A percentile compares a stretch with the other conserved stretches of the same genome.
These are phyloP conservation scores for Asterochloris erici DNA, from an alignment of 139 green algal species.

Conservation along the genomic window DNA sequence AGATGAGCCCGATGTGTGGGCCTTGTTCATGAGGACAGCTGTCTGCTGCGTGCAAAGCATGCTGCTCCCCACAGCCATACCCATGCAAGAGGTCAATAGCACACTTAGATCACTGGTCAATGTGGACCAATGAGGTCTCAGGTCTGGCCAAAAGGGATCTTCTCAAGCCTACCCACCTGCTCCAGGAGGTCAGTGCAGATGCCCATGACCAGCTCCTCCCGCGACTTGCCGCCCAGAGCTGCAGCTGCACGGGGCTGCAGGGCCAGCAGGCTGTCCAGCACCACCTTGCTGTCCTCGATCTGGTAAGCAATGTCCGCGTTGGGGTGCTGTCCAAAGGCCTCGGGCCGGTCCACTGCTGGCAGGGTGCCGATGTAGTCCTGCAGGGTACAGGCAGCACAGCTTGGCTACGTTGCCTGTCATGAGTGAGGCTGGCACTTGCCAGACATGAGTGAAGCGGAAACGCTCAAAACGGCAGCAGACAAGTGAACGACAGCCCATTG, in stretches of 20 bases:
- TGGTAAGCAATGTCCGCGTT: conserved; percentile 89
- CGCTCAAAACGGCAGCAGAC: conserved; percentile 4
- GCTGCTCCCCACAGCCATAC: no score
- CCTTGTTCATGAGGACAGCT: no score
- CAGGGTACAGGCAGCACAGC: background rate
- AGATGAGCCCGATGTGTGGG: no score
- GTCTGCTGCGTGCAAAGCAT: no score
- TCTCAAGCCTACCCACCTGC: background rate
- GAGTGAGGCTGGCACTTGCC: background rate
- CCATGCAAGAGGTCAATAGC: no score
- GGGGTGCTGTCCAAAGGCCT: conserved; percentile 86
- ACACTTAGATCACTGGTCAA: no score
- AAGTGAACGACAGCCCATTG: background rate
- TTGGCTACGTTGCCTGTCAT: no score
- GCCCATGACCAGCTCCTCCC: conserved; percentile 61
- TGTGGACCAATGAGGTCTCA: no score
- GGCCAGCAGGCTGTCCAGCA: conserved; percentile 66
- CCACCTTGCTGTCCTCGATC: conserved; percentile 69
- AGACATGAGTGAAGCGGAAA: background rate
- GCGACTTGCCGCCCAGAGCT: conserved; percentile 12
- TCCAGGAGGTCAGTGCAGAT: conserved; percentile 37
- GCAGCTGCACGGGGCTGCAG: conserved; percentile 52
- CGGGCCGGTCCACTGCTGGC: conserved; percentile 59
- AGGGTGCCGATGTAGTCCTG: conserved; percentile 63
- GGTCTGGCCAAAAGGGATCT: no score